These are phyloP conservation scores for Epichloe amarillans DNA, from an alignment of 2,329 filamentous ascomycete genomes.

Conservation along the genomic window DNA sequence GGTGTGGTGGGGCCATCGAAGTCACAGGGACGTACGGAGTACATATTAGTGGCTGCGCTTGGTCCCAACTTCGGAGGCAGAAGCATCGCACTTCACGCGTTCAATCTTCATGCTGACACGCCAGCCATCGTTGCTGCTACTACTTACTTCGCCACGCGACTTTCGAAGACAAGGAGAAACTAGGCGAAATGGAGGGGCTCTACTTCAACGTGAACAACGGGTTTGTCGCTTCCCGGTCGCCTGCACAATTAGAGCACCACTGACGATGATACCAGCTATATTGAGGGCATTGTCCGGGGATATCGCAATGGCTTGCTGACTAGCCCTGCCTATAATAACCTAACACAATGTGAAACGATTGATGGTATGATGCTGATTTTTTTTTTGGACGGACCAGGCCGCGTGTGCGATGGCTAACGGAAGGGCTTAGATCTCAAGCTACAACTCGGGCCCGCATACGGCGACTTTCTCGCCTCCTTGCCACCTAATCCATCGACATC, in stretches of 20 bases:
- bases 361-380: conserved; percentile 47
- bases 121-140: not conserved
- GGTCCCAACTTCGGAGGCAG: not conserved
- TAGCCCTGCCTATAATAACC: conserved; percentile 79
- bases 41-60: not conserved
- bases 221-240: conserved; percentile 32
- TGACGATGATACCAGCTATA: conserved; percentile 50
- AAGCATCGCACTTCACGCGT: not conserved
- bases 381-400: not conserved
- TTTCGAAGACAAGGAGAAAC: not conserved
- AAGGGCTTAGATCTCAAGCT: conserved; percentile 75
- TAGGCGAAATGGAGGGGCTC: conserved; percentile 64
- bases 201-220: conserved; percentile 92
- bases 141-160: not conserved
- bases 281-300: conserved; percentile 93
- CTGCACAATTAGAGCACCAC: conserved; percentile 12
- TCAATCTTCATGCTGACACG: not conserved
- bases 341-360: conserved; percentile 95
- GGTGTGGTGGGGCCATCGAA: not conserved
- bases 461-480: conserved; percentile 87
- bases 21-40: not conserved
- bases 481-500: conserved; percentile 96
- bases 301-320: conserved; percentile 92
- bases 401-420: not conserved
- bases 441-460: conserved; percentile 90